Evolutionary conservation across 2,329 filamentous ascomycete genomes (phyloP).

Genomic region (Ambrosiella cleistominuta): DNA sequence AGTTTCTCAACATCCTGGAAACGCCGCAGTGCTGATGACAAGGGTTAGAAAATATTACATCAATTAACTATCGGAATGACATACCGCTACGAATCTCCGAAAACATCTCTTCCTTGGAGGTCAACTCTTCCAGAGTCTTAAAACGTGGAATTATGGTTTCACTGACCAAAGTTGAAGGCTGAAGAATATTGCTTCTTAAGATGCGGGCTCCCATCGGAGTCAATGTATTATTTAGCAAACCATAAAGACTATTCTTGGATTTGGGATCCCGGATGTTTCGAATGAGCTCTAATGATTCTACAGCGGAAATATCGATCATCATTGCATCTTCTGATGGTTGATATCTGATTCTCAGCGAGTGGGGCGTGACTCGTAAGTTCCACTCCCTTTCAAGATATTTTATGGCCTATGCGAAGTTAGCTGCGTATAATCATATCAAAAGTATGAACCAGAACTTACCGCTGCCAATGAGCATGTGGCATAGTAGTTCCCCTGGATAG

Average conservation of each 20-base stretch:
- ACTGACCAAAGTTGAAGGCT: constrained; percentile 57
- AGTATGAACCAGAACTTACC: constrained; percentile 30
- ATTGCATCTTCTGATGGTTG: constrained; percentile 80
- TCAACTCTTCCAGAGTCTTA: constrained; percentile 69
- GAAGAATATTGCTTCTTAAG: constrained; percentile 69
- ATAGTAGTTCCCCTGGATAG: constrained; percentile 69
- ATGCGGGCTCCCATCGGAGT: constrained; percentile 82
- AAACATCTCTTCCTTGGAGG: constrained; percentile 72
- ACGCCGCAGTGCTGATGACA: constrained; percentile 16
- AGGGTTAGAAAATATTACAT: constrained; percentile 2
- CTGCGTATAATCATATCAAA: not conserved
- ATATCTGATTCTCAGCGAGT: constrained; percentile 73
- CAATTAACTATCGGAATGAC: not conserved
- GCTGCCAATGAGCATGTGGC: constrained; percentile 73
- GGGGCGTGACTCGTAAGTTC: constrained; percentile 49
- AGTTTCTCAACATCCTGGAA: constrained; percentile 63
- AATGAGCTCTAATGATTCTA: constrained; percentile 73
- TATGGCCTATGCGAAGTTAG: constrained; percentile 39
- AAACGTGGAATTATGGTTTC: constrained; percentile 55
- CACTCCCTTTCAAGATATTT: constrained; percentile 63
- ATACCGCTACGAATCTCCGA: constrained; percentile 51
- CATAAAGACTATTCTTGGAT: constrained; percentile 69
- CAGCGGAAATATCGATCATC: constrained; percentile 86
- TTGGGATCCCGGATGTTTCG: constrained; percentile 66
- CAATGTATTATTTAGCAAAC: constrained; percentile 64